Conservation (phyloP, 1,139 yeast genomes). For the Suhomyces coccinellae region DNA sequence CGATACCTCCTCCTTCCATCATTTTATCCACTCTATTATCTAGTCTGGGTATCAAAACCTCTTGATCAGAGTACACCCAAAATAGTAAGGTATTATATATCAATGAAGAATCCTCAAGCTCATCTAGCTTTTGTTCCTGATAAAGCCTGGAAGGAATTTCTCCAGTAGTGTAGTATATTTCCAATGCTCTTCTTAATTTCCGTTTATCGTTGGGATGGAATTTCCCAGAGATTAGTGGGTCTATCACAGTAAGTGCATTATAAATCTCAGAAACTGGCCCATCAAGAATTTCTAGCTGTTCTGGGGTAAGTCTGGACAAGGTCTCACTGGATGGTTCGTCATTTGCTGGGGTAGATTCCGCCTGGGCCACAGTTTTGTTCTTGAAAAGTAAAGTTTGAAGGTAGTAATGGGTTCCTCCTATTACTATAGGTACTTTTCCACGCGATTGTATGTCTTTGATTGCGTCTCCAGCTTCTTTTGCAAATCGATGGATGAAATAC, state of each 20-base stretch:
- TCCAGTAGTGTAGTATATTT: constrained; percentile 70
- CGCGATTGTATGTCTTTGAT: constrained; percentile 65
- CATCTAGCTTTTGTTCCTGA: constrained; percentile 54
- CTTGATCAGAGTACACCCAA: constrained; percentile 82
- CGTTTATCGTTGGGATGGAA: constrained; percentile 92
- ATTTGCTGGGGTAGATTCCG: background rate
- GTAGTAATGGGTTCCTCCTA: constrained; percentile 97
- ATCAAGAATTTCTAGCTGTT: constrained; percentile 52
- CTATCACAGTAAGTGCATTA: constrained; percentile 49
- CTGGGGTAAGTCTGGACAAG: constrained; percentile 27
- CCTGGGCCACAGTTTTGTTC: constrained; percentile 51
- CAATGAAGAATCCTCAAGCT: constrained; percentile 47
- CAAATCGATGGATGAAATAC: constrained; percentile 80
- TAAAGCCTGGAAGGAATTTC: constrained; percentile 71
- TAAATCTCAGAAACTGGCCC: constrained; percentile 57
- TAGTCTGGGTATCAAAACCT: constrained; percentile 58
- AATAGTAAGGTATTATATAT: constrained; percentile 69
- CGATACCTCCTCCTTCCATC: constrained; percentile 67
- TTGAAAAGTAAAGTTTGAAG: constrained; percentile 73
- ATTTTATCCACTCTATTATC: constrained; percentile 81
- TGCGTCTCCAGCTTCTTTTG: constrained; percentile 60
- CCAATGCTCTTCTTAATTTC: constrained; percentile 76
- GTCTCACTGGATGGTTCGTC: constrained; percentile 24
- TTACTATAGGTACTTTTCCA: constrained; percentile 80
- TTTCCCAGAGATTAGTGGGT: constrained; percentile 73